A percentile compares a stretch with the other conserved stretches of the same genome.
Conservation (phyloP, 2,329 filamentous ascomycete species). For the Cryphonectria parasitica region DNA sequence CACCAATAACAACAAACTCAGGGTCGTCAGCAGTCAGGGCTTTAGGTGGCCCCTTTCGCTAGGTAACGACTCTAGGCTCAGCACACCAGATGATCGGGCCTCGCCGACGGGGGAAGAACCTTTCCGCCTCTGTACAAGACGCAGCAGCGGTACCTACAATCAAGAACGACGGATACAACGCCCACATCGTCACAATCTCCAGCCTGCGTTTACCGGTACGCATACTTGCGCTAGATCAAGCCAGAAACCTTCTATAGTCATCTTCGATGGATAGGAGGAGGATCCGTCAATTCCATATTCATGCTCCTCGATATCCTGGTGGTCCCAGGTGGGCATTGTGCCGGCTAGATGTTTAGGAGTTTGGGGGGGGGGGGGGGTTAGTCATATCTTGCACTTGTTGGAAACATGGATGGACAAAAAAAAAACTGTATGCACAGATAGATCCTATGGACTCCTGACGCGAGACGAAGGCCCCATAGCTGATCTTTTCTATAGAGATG, state of each 20-base stretch:
- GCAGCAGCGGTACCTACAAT: slow-evolving; percentile 52
- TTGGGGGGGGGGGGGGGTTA: too few species aligned
- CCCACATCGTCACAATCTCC: slow-evolving; percentile 81
- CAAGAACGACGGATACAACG: slow-evolving; percentile 76
- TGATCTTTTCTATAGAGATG: slow-evolving; percentile 70
- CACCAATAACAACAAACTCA: neutral
- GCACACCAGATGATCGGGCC: slow-evolving; percentile 50
- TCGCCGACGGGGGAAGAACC: slow-evolving; percentile 55
- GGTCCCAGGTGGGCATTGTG: too few species aligned
- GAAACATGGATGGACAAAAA: slow-evolving; percentile 68
- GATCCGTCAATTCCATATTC: slow-evolving; percentile 64
- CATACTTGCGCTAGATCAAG: slow-evolving; percentile 78
- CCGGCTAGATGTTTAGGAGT: too few species aligned
- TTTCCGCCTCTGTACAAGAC: slow-evolving; percentile 57
- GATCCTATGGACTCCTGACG: slow-evolving; percentile 62
- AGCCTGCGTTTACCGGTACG: slow-evolving; percentile 85
- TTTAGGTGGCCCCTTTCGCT: slow-evolving; percentile 70
- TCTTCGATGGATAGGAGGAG: slow-evolving; percentile 76
- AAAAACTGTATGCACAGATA: slow-evolving; percentile 62
- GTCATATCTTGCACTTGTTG: too few species aligned
- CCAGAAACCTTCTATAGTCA: slow-evolving; percentile 83
- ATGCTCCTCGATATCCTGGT: slow-evolving; percentile 31
- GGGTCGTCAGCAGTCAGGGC: too few species aligned
- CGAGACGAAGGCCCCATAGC: slow-evolving; percentile 71
- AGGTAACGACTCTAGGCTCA: slow-evolving; percentile 50